Evolutionary conservation across 2,329 filamentous ascomycete species (phyloP), one percentile per base, ranked within the genome.

Genomic region (Lachnellula suecica): DNA sequence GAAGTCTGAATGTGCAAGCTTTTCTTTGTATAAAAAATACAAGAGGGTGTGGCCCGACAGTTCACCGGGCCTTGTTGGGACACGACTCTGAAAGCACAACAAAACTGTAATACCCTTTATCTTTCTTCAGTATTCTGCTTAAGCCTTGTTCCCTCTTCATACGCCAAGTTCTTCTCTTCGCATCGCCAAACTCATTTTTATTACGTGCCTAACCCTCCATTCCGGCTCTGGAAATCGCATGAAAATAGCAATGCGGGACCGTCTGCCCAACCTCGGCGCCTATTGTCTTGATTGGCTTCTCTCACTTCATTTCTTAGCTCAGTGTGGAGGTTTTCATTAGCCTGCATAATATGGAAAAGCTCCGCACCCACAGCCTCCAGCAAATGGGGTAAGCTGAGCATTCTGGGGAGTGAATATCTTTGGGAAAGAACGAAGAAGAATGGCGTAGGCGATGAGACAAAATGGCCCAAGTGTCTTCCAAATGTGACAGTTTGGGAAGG

Each of bases 231-330:
- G 92, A 92, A 35, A 97, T 94, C 50, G 96, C 79, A 65, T 97
- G 92, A 68, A 93, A 97, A 70, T 97, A 92, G 44, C 93, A 85
- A 69, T 97, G 92, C 27, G 88, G 87, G 1, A 97, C 90, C n/a
- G 95, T 90, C 72, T 97, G 92, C 1, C 91, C 91, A 2, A 92
- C 92, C 43, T 89, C 82, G 5, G 84, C 84, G 9, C 92, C 82
- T 82, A 58, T 51, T 20, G 13, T 34, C n/a, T n/a, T n/a, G n/a
- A n/a, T n/a, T n/a, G n/a, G n/a, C n/a, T n/a, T n/a, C n/a, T n/a
- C n/a, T n/a, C n/a, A n/a, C n/a, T n/a, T n/a, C n/a, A n/a, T n/a
- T n/a, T n/a, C n/a, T n/a, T n/a, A n/a, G n/a, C n/a, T 37, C 24
- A 31, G 9, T 17, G 15, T 29, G 22, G 17, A 44, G 17, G 29